Evolutionary conservation across 176 grass and related monocot species (phyloP).

Genomic region (Oryza longistaminata): DNA sequence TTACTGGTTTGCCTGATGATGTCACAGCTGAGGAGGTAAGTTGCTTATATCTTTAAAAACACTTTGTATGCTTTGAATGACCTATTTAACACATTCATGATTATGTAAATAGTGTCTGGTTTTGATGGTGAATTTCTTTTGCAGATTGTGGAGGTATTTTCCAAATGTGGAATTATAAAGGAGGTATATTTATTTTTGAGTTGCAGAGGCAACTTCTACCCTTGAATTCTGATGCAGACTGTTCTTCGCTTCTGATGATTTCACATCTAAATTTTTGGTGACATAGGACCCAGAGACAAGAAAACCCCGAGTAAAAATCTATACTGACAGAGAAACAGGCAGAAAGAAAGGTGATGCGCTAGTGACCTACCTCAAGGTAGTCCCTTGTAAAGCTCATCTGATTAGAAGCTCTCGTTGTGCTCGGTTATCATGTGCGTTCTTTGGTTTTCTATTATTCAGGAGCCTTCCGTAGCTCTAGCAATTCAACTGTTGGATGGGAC

Average conservation of each 20-base stretch:
- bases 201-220: not conserved
- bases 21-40: constrained; percentile 78
- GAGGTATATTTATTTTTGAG: constrained; percentile 59
- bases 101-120: not conserved
- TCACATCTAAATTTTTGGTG: constrained; percentile 18
- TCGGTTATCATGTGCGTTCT: constrained; percentile 13
- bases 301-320: constrained; percentile 90
- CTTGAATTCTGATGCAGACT: not conserved
- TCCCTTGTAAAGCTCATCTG: not conserved
- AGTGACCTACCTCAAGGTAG: constrained; percentile 91
- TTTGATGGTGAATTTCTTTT: constrained; percentile 42
- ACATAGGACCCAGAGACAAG: constrained; percentile 85
- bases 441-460: constrained; percentile 49
- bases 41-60: constrained; percentile 32
- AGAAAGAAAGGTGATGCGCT: constrained; percentile 89
- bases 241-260: constrained; percentile 6
- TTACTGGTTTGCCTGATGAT: constrained; percentile 93
- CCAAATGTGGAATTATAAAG: constrained; percentile 98
- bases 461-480: constrained; percentile 87
- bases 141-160: constrained; percentile 95
- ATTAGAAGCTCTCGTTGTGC: constrained; percentile 6
- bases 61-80: constrained; percentile 27
- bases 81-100: constrained; percentile 7
- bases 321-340: constrained; percentile 78
- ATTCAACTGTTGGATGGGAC: constrained; percentile 81